Evolutionary conservation across 2,329 filamentous ascomycete species (phyloP), one percentile per base, ranked within the genome.

Genomic region (Claviceps sp.): DNA sequence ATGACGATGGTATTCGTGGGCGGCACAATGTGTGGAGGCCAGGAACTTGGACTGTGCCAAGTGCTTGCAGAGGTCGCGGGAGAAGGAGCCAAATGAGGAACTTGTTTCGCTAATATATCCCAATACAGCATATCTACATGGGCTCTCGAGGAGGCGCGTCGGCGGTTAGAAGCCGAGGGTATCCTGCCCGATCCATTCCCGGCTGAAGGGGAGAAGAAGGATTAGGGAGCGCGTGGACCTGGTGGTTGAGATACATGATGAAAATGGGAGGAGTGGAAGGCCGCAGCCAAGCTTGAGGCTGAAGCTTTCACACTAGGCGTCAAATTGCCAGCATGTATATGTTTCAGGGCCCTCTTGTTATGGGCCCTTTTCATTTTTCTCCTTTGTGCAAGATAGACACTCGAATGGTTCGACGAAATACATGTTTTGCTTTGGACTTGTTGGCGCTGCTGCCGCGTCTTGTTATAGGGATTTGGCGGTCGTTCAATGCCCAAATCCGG

Each of bases 71-170:
- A 34, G 30, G 8, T 34, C 30, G 30, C 1, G 30, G 9, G 30
- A 34, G 30, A 34, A 34, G 0, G 30, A 11, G 30, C 4, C 30
- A 34, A 34, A 34, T 34, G 30, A 34, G 30, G 40, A 41, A 9
- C 9, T 43, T 14, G 13, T 7, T 14, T 34, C 6, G 38, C 52
- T 50, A 18, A 52, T 38, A 4, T 42, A 34, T 20, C 11, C 34
- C 22, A 8, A 26, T 45, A 18, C 38, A 98, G 93, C 70, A 96
- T 98, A 81, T 93, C 97, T 76, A 97, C 91, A 52, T 98, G 93
- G 93, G 93, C 93, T 57, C 82, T 98, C 44, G 93, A 98, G 73
- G 93, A 98, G 75, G 93, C 93, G 50, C 81, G 93, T 65, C 81
- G 93, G 74, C 81, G 93, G 74, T 82, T 98, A 78, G 93, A 98